Conservation (phyloP, 331 rosid species). For the Arachis monticola region DNA sequence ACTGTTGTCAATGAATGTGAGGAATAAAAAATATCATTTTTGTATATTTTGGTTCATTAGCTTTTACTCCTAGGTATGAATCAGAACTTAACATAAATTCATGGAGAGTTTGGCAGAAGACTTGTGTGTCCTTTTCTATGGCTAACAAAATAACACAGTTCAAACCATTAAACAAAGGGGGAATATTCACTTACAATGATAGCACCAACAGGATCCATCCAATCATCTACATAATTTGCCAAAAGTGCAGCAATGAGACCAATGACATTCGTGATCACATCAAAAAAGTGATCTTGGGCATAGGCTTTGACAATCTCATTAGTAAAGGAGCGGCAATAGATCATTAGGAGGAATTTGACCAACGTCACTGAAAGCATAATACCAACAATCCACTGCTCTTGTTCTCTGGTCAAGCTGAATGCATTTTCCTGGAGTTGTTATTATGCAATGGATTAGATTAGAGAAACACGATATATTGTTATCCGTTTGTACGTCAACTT, state of each 20-base stretch:
- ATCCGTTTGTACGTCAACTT: conserved; percentile 11
- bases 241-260: conserved; percentile 95
- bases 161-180: conserved; percentile 14
- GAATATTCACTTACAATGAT: conserved; percentile 72
- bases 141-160: not conserved
- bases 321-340: conserved; percentile 87
- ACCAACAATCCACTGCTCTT: conserved; percentile 92
- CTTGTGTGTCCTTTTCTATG: not conserved
- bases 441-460: conserved; percentile 20
- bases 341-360: conserved; percentile 71
- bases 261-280: conserved; percentile 86
- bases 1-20: not conserved
- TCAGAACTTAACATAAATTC: conserved; percentile 6
- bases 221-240: conserved; percentile 74
- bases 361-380: conserved; percentile 92
- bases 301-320: conserved; percentile 93
- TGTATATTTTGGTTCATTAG: conserved; percentile 3
- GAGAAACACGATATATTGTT: not conserved
- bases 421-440: conserved; percentile 53
- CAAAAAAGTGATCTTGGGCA: conserved; percentile 98
- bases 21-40: not conserved
- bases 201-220: conserved; percentile 99
- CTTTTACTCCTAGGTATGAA: conserved; percentile 11
- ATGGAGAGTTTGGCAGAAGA: not conserved
- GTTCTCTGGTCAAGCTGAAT: conserved; percentile 71